Conservation (phyloP, 495 filamentous ascomycete species). For the Mycothermus thermophilus region DNA sequence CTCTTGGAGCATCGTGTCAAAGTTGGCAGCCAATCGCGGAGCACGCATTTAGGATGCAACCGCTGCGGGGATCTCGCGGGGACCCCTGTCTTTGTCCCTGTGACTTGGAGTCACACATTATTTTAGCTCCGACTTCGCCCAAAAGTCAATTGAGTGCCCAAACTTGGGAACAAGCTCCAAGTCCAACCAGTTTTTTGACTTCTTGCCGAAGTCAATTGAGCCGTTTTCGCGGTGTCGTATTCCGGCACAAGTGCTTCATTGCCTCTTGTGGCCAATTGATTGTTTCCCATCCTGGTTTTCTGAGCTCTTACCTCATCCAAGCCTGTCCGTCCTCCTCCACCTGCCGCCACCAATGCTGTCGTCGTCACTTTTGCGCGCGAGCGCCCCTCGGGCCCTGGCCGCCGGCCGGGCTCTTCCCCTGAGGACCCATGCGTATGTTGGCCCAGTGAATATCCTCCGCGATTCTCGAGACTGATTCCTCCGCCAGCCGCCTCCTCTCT, state of each 20-base stretch:
- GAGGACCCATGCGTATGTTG: constrained; percentile 27
- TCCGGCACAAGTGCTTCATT: background rate
- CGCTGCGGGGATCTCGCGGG: constrained; percentile 14
- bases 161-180: constrained; percentile 1
- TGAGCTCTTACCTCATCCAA: background rate
- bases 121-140: constrained; percentile 23
- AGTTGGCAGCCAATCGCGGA: constrained; percentile 16
- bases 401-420: constrained; percentile 19
- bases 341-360: constrained; percentile 19
- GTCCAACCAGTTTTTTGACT: background rate
- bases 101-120: constrained; percentile 10
- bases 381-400: constrained; percentile 28
- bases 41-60: constrained; percentile 14
- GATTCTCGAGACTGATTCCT: background rate
- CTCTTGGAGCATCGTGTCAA: no score
- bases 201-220: constrained; percentile 11
- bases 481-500: constrained; percentile 28
- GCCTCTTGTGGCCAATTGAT: constrained; percentile 5
- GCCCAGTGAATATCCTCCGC: no score
- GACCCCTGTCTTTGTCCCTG: constrained; percentile 18
- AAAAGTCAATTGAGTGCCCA: no score
- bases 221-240: constrained; percentile 1
- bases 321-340: background rate
- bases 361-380: constrained; percentile 24
- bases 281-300: background rate